Conservation (phyloP, 2,329 filamentous ascomycete genomes). For the Hymenoscyphus scutula region DNA sequence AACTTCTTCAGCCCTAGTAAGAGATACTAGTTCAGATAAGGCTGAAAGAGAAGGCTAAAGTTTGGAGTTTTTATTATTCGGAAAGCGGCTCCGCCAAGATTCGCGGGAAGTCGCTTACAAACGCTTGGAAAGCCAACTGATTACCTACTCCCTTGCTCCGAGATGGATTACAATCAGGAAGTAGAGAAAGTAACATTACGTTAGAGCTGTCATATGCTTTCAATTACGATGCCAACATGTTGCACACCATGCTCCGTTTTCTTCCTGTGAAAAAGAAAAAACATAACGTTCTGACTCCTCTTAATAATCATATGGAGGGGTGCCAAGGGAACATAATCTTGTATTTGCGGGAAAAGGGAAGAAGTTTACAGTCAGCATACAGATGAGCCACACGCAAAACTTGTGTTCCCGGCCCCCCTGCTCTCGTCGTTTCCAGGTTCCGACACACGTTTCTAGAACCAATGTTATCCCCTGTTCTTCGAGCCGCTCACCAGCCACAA, state of each 20-base stretch:
- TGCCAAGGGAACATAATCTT: background rate
- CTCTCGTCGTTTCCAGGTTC: background rate
- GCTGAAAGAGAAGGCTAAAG: background rate
- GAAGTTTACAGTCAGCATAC: background rate
- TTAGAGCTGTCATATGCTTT: conserved; percentile 1
- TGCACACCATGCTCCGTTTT: background rate
- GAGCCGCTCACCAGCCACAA: background rate
- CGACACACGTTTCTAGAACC: background rate
- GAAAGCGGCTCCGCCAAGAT: background rate
- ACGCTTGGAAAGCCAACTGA: background rate
- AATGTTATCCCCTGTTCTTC: too few species aligned
- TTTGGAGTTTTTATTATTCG: background rate
- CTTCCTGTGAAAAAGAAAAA: background rate
- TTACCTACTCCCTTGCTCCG: background rate
- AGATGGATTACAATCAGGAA: background rate
- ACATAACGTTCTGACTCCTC: background rate
- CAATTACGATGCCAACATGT: conserved; percentile 2
- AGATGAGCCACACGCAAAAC: conserved; percentile 3
- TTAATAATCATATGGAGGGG: conserved; percentile 2
- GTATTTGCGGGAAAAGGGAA: background rate
- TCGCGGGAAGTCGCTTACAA: conserved; percentile 2
- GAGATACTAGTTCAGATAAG: background rate
- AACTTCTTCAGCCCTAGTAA: background rate
- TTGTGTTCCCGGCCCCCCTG: background rate
- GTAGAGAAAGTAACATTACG: background rate